Evolutionary conservation across 768 basidiomycete species (phyloP).

Genomic region (Leucosporidium yakuticum): DNA sequence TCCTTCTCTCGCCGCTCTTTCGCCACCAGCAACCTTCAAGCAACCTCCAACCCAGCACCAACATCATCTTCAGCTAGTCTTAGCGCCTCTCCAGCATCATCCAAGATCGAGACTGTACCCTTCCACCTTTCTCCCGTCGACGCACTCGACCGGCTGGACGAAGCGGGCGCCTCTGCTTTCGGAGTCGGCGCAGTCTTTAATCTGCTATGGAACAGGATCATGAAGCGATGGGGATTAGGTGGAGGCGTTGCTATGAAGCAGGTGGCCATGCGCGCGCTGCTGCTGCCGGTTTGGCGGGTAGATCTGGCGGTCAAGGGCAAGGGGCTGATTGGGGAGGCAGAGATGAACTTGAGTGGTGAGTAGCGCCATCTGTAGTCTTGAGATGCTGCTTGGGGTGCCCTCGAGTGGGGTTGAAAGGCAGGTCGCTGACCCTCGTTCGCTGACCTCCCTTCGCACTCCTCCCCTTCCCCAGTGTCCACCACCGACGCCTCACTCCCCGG

Average conservation of each 20-base stretch:
- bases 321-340: background rate
- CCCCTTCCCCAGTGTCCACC: background rate
- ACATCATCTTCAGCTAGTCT: background rate
- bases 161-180: background rate
- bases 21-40: background rate
- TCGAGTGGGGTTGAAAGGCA: too few relatives aligned
- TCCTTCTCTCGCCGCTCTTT: background rate
- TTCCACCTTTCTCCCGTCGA: background rate
- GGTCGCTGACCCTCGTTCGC: too few relatives aligned
- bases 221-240: background rate
- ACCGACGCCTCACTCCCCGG: slow-evolving; percentile 1
- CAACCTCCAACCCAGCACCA: background rate
- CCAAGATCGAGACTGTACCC: background rate
- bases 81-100: background rate
- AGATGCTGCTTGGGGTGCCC: too few relatives aligned
- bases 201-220: background rate
- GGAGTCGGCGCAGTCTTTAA: background rate
- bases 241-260: background rate
- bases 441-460: background rate
- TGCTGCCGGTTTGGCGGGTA: background rate
- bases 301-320: background rate
- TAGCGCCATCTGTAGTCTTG: background rate
- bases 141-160: background rate
- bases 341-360: background rate
- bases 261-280: background rate